Base-by-base conservation (phyloP, 2,329 filamentous ascomycete species). In the Fusarium oligoseptatum region DNA sequence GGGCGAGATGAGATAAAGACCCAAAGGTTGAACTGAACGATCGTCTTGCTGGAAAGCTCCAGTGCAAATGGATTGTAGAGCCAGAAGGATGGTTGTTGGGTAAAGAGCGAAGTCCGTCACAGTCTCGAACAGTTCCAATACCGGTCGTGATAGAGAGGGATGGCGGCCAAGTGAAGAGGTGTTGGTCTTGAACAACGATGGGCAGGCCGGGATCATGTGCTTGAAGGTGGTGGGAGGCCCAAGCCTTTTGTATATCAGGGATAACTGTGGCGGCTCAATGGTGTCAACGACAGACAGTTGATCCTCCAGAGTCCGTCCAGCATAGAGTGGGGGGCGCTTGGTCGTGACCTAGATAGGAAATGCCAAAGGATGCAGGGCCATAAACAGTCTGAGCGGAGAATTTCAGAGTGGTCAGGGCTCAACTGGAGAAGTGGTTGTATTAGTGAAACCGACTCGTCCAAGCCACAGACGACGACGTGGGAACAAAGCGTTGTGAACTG, bases 281-380 rank as follows among this genome's bases (percentile, higher is more conserved):
- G 65, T 63, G 73, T 74, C 60, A 67, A 76, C 45, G 22, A 50
- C 45, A 48, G 45, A 48, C 67, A 65, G 70, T 73, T 77, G 67
- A 73, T 71, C 75, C 61, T 63, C 60, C 68, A 62, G 73, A 68
- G 67, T 68, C 64, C 69, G 43, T 41, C 43, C 24, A 27, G 24
- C 63, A 67, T 67, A 63, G 64, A 75, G 73, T 75, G 69, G 69
- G 72, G 64, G 71, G 66, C 65, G 68, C 77, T 73, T 71, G 64
- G 68, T 67, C 72, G 78, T 81, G 71, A 76, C 83, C 83, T 79
- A 79, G 83, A 82, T 78, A 78, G 82, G 82, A 79, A 83, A 83
- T 83, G 80, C 78, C 76, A 82, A 80, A 81, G 80, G 68, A 73
- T 67, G 63, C 36, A 76, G 71, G 74, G 70, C 72, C 66, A 66